A percentile compares a stretch with the other conserved stretches of the same genome.
phyloP scores from a whole-genome alignment of 2,329 filamentous ascomycete species.

The Fonsecaea multimorphosa region DNA sequence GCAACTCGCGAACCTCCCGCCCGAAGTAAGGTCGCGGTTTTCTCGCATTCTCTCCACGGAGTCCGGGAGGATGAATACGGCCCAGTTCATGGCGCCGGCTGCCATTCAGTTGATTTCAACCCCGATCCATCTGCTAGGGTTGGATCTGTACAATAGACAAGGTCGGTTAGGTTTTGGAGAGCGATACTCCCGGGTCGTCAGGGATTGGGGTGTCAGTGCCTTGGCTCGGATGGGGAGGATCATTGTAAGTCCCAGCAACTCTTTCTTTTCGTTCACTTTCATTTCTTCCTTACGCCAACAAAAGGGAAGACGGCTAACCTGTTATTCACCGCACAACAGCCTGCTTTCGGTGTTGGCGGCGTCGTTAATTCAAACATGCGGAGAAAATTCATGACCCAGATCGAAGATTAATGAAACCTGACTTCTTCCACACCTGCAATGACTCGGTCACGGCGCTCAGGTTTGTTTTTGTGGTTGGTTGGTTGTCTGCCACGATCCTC shows the following conservation, averaged over 20 bases:
- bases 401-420: conserved; percentile 21
- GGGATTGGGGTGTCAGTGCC: conserved; percentile 77
- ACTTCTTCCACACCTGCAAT: background rate
- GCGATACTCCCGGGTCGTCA: conserved; percentile 66
- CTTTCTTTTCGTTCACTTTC: background rate
- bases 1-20: conserved; percentile 64
- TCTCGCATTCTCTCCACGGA: conserved; percentile 44
- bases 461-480: background rate
- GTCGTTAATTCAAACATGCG: conserved; percentile 70
- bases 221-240: conserved; percentile 80
- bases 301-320: background rate
- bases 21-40: conserved; percentile 57
- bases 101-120: conserved; percentile 78
- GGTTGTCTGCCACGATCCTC: background rate
- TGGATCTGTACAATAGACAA: conserved; percentile 81
- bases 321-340: conserved; percentile 56
- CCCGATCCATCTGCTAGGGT: conserved; percentile 78
- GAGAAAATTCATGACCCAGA: conserved; percentile 35
- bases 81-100: conserved; percentile 80
- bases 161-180: conserved; percentile 57
- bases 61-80: conserved; percentile 50
- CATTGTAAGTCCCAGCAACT: conserved; percentile 23
- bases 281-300: background rate
- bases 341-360: conserved; percentile 85
- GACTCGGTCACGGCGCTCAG: background rate